Base-by-base conservation (phyloP, 768 basidiomycete species). In the Hygrocybe punicea region DNA sequence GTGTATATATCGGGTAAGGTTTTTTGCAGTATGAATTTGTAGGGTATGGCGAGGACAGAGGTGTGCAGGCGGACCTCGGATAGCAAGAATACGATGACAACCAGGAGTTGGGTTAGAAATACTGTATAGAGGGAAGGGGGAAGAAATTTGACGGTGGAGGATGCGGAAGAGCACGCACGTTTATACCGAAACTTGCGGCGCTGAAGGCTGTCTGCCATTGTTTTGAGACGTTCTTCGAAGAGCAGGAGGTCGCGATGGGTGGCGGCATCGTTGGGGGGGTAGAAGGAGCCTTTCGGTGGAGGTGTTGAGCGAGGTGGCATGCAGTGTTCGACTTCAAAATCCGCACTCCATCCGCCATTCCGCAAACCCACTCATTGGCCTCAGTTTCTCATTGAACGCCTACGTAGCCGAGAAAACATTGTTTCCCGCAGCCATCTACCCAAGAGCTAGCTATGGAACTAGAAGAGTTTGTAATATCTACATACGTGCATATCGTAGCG, bases 161-260 rank as follows among this genome's bases (percentile, higher is more conserved):
- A 39, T 36, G 53, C 37, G 49, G 34, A 29, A 57, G 35, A 40
- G 37, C 17, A 79, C 84, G 63, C 67, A 93, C 91, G 67, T 74
- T 93, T 89, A 72, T 94, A 94, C 58, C 89, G 81, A 24, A 84
- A 80, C 71, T 94, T 94, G 55, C 92, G 78, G 25, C 82, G 80
- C 64, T 89, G 87, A 14, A 95, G 76, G 58, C 79, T 82, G n/a
- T 87, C 82, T 5, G 92, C 93, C 66, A 89, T 98, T 17, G 89
- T 88, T 76, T 97, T 97, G 57, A 99, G 83, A n/a, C 96, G 81
- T 68, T 98, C 95, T 73, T 99, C 96, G 58, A 98, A 98, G 45
- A 93, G 76, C 21, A 98, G 80, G 13, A 99, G 76, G 69, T 99
- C 96, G 45, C 89, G 78, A 70, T 89, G 92, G 1, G 93, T 94